Percentiles rank a stretch among this genome's conserved stretches.
These are phyloP conservation scores for Eucalyptus lansdowneana DNA, from an alignment of 345 rosid species.

Conservation along the genomic window DNA sequence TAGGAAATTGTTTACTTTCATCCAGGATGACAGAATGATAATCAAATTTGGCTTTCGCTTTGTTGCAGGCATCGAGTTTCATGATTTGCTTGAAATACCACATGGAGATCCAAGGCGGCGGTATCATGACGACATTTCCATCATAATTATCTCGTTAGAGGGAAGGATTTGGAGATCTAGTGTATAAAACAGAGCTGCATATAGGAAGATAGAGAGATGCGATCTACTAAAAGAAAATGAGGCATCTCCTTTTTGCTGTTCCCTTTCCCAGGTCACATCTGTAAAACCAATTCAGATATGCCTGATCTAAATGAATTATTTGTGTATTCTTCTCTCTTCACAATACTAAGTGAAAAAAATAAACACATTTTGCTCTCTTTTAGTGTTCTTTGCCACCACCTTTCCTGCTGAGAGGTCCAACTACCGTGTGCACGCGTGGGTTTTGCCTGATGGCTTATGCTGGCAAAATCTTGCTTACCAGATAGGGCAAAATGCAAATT, in stretches of 20 bases:
- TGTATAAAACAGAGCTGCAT: constrained; percentile 36
- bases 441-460: not conserved
- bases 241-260: constrained; percentile 16
- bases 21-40: not conserved
- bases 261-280: constrained; percentile 17
- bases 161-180: constrained; percentile 97
- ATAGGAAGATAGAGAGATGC: not conserved
- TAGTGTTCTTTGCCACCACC: not conserved
- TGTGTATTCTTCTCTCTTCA: not conserved
- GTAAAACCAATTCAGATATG: constrained; percentile 10
- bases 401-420: not conserved
- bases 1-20: not conserved
- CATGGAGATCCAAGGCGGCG: constrained; percentile 85
- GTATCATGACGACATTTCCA: constrained; percentile 88
- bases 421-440: not conserved
- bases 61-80: constrained; percentile 74
- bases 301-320: not conserved
- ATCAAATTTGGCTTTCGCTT: not conserved
- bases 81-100: constrained; percentile 80
- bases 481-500: not conserved
- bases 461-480: not conserved
- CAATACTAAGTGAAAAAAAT: not conserved
- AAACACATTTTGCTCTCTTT: not conserved
- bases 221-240: not conserved
- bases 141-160: constrained; percentile 82